These are phyloP conservation scores for Coelastrella sp. DNA, from an alignment of 139 green algal species.

Conservation along the genomic window DNA sequence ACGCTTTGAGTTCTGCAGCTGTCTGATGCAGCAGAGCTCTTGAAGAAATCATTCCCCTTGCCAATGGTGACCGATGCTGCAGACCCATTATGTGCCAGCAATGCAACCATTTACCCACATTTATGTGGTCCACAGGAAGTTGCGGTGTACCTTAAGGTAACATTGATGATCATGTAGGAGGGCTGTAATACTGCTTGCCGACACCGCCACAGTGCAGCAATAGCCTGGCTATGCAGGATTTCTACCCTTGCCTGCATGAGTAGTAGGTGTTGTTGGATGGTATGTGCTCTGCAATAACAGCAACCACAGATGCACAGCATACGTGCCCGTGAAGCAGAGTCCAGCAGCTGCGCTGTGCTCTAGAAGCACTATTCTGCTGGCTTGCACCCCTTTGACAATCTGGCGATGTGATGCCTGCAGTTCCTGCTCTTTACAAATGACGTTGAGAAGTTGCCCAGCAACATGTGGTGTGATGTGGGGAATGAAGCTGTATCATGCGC, in stretches of 20 bases:
- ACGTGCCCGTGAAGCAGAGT: background rate
- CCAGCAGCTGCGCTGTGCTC: background rate
- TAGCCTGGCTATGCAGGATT: no score
- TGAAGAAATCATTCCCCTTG: constrained; percentile 28
- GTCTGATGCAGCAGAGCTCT: background rate
- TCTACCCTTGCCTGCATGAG: no score
- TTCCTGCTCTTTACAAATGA: constrained; percentile 22
- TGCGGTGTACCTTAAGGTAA: constrained; percentile 15
- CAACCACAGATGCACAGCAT: background rate
- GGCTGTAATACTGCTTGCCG: background rate
- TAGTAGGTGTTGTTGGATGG: background rate
- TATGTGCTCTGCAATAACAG: background rate
- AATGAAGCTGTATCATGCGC: background rate
- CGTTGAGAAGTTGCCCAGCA: constrained; percentile 17
- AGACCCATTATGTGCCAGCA: background rate
- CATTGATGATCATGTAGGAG: no score
- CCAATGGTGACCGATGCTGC: background rate
- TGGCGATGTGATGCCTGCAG: background rate
- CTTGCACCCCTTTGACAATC: background rate
- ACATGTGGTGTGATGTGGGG: constrained; percentile 9
- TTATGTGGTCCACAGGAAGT: constrained; percentile 27
- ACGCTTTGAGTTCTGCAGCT: background rate
- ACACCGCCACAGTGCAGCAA: no score
- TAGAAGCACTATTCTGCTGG: background rate
- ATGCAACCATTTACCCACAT: background rate